phyloP scores from a whole-genome alignment of 2,329 filamentous ascomycete species.

The Penicillium sp. region DNA sequence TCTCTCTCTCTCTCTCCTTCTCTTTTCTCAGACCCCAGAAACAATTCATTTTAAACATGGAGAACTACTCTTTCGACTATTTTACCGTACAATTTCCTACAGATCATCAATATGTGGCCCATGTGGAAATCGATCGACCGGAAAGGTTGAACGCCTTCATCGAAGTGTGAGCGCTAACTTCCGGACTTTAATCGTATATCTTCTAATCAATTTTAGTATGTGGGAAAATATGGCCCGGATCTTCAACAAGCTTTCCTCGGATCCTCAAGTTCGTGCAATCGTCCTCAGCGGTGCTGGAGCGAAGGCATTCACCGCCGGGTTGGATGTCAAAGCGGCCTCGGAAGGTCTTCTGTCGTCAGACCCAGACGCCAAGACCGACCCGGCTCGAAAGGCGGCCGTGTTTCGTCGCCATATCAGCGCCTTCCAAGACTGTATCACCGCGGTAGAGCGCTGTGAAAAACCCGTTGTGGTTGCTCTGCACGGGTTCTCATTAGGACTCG shows the following conservation, averaged over 20 bases:
- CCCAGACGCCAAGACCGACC: constrained; percentile 49
- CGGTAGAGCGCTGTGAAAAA: constrained; percentile 85
- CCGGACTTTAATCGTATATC: not conserved
- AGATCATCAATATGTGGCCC: constrained; percentile 65
- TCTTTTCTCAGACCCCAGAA: not conserved
- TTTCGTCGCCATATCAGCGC: constrained; percentile 68
- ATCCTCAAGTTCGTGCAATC: constrained; percentile 71
- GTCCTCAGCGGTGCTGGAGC: constrained; percentile 78
- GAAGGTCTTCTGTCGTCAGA: constrained; percentile 48
- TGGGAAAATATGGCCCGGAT: constrained; percentile 76
- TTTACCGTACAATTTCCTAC: constrained; percentile 70
- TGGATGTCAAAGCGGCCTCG: constrained; percentile 74
- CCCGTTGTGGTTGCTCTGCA: constrained; percentile 82
- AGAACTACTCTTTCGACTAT: constrained; percentile 46
- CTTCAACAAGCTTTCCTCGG: constrained; percentile 69
- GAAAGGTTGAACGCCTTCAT: constrained; percentile 85
- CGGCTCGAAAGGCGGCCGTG: constrained; percentile 60
- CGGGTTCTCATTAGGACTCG: constrained; percentile 73
- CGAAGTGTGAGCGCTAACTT: constrained; percentile 51
- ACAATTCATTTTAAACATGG: constrained; percentile 15
- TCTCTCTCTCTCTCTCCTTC: not conserved
- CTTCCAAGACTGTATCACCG: constrained; percentile 75
- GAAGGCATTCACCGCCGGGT: constrained; percentile 77
- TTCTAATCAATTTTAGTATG: constrained; percentile 53
- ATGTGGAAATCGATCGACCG: constrained; percentile 87